These are phyloP conservation scores for Wickerhamomyces sp. DNA, from an alignment of 1,139 yeast genomes.

Conservation along the genomic window DNA sequence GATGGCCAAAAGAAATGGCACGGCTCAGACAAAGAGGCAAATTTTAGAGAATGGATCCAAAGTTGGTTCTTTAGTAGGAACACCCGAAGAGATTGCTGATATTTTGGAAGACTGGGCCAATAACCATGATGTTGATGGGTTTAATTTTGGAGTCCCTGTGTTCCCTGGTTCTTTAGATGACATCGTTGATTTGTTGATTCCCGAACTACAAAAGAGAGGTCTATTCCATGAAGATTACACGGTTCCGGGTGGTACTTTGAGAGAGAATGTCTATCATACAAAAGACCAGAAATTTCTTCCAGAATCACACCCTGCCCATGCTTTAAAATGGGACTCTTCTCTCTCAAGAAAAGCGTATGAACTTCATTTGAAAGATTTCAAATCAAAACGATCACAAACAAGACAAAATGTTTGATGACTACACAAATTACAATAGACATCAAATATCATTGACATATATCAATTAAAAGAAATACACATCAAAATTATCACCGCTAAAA, in stretches of 20 bases:
- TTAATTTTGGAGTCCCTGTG: slow-evolving; percentile 25
- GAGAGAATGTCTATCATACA: slow-evolving; percentile 21
- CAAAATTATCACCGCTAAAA: too few species aligned
- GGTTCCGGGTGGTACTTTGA: slow-evolving; percentile 17
- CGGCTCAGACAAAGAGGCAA: slow-evolving; percentile 23
- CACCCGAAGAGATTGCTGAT: slow-evolving; percentile 29
- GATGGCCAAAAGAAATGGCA: slow-evolving; percentile 24
- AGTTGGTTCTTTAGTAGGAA: slow-evolving; percentile 21
- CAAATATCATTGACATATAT: too few species aligned
- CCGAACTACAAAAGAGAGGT: slow-evolving; percentile 27
- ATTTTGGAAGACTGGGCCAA: slow-evolving; percentile 29
- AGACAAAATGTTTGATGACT: too few species aligned
- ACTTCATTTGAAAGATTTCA: not conserved
- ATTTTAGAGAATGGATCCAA: slow-evolving; percentile 24
- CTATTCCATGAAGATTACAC: slow-evolving; percentile 26
- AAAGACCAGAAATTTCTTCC: slow-evolving; percentile 23
- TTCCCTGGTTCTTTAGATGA: slow-evolving; percentile 28
- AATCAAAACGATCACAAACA: not conserved
- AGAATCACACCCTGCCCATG: slow-evolving; percentile 30
- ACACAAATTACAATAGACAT: too few species aligned
- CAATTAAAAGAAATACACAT: too few species aligned
- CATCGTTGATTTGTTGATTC: slow-evolving; percentile 25
- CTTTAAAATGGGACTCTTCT: slow-evolving; percentile 30
- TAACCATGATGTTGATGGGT: slow-evolving; percentile 30
- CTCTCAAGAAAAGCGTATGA: slow-evolving; percentile 7